Evolutionary conservation across 768 basidiomycete genomes (phyloP), one percentile per base, ranked within the genome.

Genomic region (Baorangia bicolor): DNA sequence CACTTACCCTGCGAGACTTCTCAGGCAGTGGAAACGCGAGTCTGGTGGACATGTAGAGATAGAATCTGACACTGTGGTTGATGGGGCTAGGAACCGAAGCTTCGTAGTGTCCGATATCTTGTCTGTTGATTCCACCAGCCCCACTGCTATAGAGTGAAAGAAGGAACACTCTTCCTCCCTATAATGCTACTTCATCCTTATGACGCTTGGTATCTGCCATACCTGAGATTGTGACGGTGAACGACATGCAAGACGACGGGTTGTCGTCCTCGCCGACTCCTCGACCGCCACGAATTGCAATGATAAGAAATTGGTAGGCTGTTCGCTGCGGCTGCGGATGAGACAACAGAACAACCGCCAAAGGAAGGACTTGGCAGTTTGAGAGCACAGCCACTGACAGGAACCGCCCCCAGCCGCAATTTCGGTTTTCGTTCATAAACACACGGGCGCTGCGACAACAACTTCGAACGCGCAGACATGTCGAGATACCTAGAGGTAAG

Each of bases 401-500:
- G n/a, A 47, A 50, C 61, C 16, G 37, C 55, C 31, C 31, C 9
- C 20, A 13, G 13, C 18, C 14, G 9, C 8, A 4, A 4, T 30
- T 43, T 37, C 35, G 51, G 13, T 37, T 49, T 45, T 58, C 44
- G 20, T 49, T 56, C 16, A 60, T 62, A 34, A 60, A 40, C 46
- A 14, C 23, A 21, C 28, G 3, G 6, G 43, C 46, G 48, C 37
- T 43, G 34, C 46, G 43, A 57, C 50, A 33, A 57, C 50, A 33
- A 58, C 0, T n/a, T 31, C 30, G 7, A 51, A 31, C 54, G 47
- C 51, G 16, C 34, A 54, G 55, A 43, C 51, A 79, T 79, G 78
- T 78, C 77, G 20, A 69, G 68, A 31, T 77, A 77, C 46, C 72
- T 67, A 45, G 75, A 78, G 60, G 78, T 74, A 55, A 60, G 73